These are phyloP conservation scores for Leavenworthia alabamica DNA, from an alignment of 345 rosid species.

Conservation along the genomic window DNA sequence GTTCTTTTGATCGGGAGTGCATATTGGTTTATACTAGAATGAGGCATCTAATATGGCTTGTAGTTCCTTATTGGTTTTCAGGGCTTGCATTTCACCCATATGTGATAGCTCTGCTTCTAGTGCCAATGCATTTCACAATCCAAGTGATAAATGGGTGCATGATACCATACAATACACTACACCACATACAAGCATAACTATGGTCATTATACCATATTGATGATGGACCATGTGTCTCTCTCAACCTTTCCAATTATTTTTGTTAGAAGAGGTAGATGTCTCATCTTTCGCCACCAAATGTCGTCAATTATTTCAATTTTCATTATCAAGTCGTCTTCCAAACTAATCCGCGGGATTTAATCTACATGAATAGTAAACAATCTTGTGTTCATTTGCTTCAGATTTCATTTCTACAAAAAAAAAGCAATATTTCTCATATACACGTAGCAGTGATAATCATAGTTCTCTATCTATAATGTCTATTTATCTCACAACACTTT, in stretches of 20 bases:
- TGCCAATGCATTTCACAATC: constrained; percentile 74
- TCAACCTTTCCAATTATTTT: background rate
- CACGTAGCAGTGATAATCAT: constrained; percentile 73
- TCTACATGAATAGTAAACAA: too few relatives aligned
- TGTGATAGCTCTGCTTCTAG: constrained; percentile 57
- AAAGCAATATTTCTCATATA: constrained; percentile 78
- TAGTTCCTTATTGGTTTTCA: constrained; percentile 22
- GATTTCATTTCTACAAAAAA: constrained; percentile 72
- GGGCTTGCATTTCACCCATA: constrained; percentile 97
- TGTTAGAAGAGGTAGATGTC: background rate
- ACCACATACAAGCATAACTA: constrained; percentile 94
- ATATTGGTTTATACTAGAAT: background rate
- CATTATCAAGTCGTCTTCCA: too few relatives aligned
- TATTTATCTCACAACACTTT: constrained; percentile 58
- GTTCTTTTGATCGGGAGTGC: too few relatives aligned
- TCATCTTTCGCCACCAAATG: background rate
- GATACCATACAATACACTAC: constrained; percentile 95
- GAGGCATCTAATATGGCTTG: background rate
- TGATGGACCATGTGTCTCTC: constrained; percentile 54
- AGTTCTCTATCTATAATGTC: constrained; percentile 61
- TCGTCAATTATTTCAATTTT: too few relatives aligned
- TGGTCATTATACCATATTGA: constrained; percentile 94
- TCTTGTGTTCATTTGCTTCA: constrained; percentile 28
- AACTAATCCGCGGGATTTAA: too few relatives aligned
- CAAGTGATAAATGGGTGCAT: constrained; percentile 98